Evolutionary conservation across 2,329 filamentous ascomycete species (phyloP), one percentile per base, ranked within the genome.

Genomic region (Celoporthe dispersa): DNA sequence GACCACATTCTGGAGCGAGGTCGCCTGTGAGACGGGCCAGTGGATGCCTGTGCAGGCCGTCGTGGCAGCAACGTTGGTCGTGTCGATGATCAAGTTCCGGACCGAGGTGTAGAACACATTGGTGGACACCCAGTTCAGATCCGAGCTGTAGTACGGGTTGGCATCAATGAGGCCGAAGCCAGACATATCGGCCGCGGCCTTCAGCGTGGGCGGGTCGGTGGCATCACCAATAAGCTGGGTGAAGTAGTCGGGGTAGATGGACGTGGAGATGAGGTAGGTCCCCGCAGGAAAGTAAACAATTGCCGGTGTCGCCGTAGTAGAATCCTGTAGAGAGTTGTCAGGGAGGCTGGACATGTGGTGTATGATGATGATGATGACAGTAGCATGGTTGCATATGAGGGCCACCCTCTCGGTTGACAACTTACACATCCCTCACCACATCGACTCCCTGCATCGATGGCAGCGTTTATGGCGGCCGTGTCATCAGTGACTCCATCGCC

Each of bases 191-290:
- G 84, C 73, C 0, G 84, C 81, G 2, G 87, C 87, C 74, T 86
- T 86, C 67, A 91, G 83, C 3, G 84, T 83, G 7, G 91, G 82
- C 69, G 86, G 83, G 70, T 85, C 79, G 28, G 82, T 84, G 12
- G 91, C 88, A 78, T 94, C 91, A 55, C 92, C 92, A 39, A 94
- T 85, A 72, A 96, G 85, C 78, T 93, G 91, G 1, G 92, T 94
- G 78, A 94, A 93, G 81, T 94, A 96, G 80, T 90, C 90, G 77
- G 92, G 89, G 57, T 92, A 80, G 71, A 96, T 89, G 7, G 92
- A 91, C 73, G 83, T 85, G 65, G 87, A 91, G 71, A 95, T 88
- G 6, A 90, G 75, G 76, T 95, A 96, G 2, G 90, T 94, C 55
- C 82, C 82, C 2, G 79, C 74, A 16, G 82, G 82, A 72, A 84